Evolutionary conservation across 495 filamentous ascomycete genomes (phyloP).

Genomic region (Darksidea phi): DNA sequence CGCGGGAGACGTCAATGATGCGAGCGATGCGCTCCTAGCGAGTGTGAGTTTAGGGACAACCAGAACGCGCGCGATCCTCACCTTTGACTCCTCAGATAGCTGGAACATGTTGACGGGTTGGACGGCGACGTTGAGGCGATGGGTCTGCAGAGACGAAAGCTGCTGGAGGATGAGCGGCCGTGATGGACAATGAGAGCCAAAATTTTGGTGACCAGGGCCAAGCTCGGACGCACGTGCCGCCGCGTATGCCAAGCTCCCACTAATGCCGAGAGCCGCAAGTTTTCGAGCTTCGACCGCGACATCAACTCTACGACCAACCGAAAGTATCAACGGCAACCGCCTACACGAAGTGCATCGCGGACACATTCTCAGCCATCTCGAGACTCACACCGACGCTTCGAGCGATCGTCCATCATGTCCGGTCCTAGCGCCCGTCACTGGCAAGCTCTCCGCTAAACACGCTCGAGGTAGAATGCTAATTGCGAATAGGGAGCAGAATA

Average conservation of each 20-base stretch:
- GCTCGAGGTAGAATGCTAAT: constrained; percentile 9
- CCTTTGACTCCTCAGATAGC: constrained; percentile 97
- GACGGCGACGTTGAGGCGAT: background rate
- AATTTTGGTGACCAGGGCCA: constrained; percentile 3
- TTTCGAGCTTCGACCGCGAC: constrained; percentile 2
- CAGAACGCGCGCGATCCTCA: constrained; percentile 41
- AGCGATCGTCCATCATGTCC: constrained; percentile 21
- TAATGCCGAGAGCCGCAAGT: background rate
- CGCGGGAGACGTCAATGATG: constrained; percentile 87
- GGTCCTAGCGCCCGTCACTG: constrained; percentile 77
- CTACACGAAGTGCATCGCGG: background rate
- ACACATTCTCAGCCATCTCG: background rate
- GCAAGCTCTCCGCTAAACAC: constrained; percentile 47
- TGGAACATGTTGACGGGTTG: constrained; percentile 48
- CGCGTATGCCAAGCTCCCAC: background rate
- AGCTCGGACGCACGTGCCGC: constrained; percentile 1
- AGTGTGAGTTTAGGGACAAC: constrained; percentile 18
- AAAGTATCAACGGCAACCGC: background rate
- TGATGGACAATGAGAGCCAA: constrained; percentile 2
- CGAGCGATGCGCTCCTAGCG: constrained; percentile 90
- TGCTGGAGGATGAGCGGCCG: constrained; percentile 3
- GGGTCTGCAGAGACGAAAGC: background rate
- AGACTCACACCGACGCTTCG: background rate
- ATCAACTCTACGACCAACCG: background rate
- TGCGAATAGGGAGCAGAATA: constrained; percentile 88